Base-by-base conservation (phyloP, 805 yeast genomes). In the Brettanomyces naardenensis region DNA sequence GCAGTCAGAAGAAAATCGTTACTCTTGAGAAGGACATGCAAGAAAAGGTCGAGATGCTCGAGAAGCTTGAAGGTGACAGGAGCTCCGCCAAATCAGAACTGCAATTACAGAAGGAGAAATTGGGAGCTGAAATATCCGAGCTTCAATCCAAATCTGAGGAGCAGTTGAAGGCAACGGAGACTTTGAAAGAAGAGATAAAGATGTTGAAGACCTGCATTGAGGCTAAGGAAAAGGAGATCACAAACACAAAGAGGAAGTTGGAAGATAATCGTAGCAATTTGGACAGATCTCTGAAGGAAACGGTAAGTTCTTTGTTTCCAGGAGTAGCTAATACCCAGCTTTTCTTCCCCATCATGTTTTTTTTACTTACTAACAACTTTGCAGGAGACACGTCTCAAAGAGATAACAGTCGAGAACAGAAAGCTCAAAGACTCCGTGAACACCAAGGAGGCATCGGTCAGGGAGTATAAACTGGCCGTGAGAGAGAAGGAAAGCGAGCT, bases 351-450 rank as follows among this genome's bases (percentile, higher is more conserved):
- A 6, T 9, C 6, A 15, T n/a, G 14, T 7, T 28, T 28, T 28
- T 28, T n/a, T 14, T 7, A 28, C 7, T 15, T n/a, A 28, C 17
- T 28, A 28, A n/a, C 31, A 9, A 28, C 31, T 9, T 9, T 9
- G 22, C 14, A 33, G 36, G 27, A 34, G n/a, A 9, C 23, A 4
- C 37, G 37, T 26, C 31, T 35, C 13, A 6, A 13, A 5, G 23
- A 22, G 20, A 31, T 35, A 7, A 13, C 32, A 5, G 27, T 19
- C 7, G 33, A 35, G 33, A 75, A 74, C 44, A 56, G 56, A 20
- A 57, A 51, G n/a, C 50, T 75, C 14, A 56, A 66, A 27, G 51
- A 48, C 6, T 64, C 68, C 39, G 36, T 76, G n/a, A 32, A 32
- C 4, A 19, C 19, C 6, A 40, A 40, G 11, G 26, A 28, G 7